Evolutionary conservation across 495 filamentous ascomycete genomes (phyloP), one percentile per base, ranked within the genome.

Genomic region (Thermochaetoides thermophila): DNA sequence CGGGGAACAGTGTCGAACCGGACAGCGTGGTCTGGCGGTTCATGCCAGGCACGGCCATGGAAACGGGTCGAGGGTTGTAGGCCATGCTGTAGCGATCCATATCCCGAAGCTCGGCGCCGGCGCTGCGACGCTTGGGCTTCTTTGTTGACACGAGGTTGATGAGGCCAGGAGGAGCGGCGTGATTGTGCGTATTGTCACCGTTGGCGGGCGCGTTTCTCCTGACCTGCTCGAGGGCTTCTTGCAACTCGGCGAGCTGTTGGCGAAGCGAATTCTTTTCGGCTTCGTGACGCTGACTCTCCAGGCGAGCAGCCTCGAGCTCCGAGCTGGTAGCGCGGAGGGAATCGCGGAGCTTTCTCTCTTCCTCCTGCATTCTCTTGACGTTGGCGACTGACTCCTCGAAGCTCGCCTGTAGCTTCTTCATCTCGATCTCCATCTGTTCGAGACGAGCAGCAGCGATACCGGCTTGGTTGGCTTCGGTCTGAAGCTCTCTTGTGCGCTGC

Each of bases 101-200:
- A 10, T 84, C 75, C 45, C 78, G 73, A 40, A 69, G 75, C 50
- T 93, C 86, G n/a, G 80, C 77, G 20, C 89, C 89, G 31, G 84
- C 89, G 56, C 89, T 96, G 29, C 91, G 72, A 50, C 89, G 63
- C 65, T 96, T 94, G 21, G 87, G 84, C 64, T 93, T 95, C 72
- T 96, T 99, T 14, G 84, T 82, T 9, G 86, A 83, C 11, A 99
- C 89, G 29, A 99, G 64, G 50, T 96, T 96, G 64, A 99, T 95
- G 34, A 99, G 69, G 32, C 84, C 84, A 36, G 66, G 78, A 2
- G 71, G 61, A 37, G 76, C 69, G 15, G 67, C 51, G 35, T 68
- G 64, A 8, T 56, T 39, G 17, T 44, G 52, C 25, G 83, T 84
- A 50, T 92, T 93, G 34, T 92, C 84, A 29, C 79, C 81, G 41